Conservation (phyloP, 2,329 filamentous ascomycete species). For the Beauveria pseudobassiana region DNA sequence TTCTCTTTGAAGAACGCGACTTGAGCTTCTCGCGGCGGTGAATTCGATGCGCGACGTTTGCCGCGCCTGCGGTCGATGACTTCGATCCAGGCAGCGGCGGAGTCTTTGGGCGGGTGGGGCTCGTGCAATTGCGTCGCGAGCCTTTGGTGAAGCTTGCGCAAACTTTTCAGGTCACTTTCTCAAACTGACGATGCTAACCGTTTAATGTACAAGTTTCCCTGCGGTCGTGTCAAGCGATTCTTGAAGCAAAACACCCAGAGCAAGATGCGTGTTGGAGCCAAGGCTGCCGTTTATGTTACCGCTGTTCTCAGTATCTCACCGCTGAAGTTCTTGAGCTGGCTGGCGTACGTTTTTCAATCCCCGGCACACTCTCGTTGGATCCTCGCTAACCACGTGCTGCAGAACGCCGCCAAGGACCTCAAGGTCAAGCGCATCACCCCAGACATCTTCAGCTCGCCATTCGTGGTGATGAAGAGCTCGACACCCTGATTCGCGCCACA, state of each 20-base stretch:
- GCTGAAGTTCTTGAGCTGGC: conserved; percentile 97
- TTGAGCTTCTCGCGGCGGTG: neutral
- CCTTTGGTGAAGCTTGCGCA: conserved; percentile 14
- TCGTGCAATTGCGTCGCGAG: conserved; percentile 12
- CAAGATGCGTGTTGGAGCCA: conserved; percentile 98
- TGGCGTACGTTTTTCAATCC: conserved; percentile 53
- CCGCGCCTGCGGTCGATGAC: conserved; percentile 4
- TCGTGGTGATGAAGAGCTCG: conserved; percentile 94
- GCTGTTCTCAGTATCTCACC: conserved; percentile 95
- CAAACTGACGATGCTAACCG: conserved; percentile 17
- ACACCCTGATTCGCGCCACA: conserved; percentile 93
- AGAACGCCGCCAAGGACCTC: conserved; percentile 97
- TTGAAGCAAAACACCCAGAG: conserved; percentile 98
- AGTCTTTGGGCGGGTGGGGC: conserved; percentile 10
- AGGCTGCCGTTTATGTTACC: conserved; percentile 96
- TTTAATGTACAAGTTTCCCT: conserved; percentile 73
- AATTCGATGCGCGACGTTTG: conserved; percentile 6
- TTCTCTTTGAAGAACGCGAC: neutral
- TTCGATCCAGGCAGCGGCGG: neutral
- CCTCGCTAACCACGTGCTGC: conserved; percentile 18
- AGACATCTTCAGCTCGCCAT: conserved; percentile 97
- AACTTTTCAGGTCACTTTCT: neutral
- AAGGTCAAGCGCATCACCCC: conserved; percentile 99
- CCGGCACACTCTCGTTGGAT: conserved; percentile 11
- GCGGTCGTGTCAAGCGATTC: conserved; percentile 99